Evolutionary conservation across 1,284 basidiomycete species (phyloP), one percentile per base, ranked within the genome.

Genomic region (Fomitopsis betulina): DNA sequence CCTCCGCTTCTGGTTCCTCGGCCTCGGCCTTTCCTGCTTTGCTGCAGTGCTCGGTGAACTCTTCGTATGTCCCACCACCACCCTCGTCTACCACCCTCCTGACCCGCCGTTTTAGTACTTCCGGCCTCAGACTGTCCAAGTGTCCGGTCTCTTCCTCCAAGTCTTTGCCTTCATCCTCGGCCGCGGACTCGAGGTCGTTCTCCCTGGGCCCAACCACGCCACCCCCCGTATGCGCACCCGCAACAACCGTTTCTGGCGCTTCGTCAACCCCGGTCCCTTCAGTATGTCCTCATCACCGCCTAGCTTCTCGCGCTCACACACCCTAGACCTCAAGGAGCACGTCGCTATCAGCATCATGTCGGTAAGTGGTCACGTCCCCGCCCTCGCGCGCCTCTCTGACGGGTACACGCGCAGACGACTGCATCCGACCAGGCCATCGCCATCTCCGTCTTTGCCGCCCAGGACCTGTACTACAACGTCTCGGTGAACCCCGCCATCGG

Each of bases 31-130:
- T 2, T 74, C 80, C 9, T 80, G 79, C 62, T 82, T 85, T 67
- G 81, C 78, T 17, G 76, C 82, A 37, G 81, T 84, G 5, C 73
- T 85, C 9, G 82, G 81, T n/a, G 80, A 83, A 64, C 80, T 83
- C 58, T 83, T 84, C 67, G 80, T 81, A 65, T 35, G 78, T 71
- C 10, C 49, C 6, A 13, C 38, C 33, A 30, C 27, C 4, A 42
- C 15, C 43, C 17, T 12, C 42, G 10, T n/a, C 42, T 30, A 17
- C 30, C 21, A 27, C 23, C 40, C 6, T 27, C 12, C 40, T 52
- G 8, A 19, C 19, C 32, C 13, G 5, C 15, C 12, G 21, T 17
- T 10, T 3, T 10, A 68, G 65, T 67, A 66, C 58, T 69, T 70
- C 64, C 65, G 68, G 21, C 80, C 81, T n/a, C 85, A 86, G 63